These are phyloP conservation scores for Metschnikowia aberdeeniae DNA, from an alignment of 805 yeast species.

Conservation along the genomic window DNA sequence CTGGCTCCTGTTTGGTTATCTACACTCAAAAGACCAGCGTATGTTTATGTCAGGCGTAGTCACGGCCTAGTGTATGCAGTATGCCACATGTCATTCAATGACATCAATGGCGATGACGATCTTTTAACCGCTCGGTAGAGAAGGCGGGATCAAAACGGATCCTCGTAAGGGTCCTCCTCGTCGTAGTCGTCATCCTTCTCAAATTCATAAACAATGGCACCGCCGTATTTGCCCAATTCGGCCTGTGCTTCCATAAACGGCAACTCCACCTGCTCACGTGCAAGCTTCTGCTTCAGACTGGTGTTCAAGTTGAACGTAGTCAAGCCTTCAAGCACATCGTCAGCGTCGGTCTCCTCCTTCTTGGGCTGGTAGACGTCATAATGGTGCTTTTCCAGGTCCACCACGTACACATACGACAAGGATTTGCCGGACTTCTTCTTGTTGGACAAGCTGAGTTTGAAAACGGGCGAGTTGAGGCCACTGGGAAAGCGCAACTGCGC, in stretches of 20 bases:
- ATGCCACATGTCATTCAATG: no score
- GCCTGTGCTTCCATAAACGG: slow-evolving; percentile 91
- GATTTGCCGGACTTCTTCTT: slow-evolving; percentile 86
- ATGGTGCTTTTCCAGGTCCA: slow-evolving; percentile 48
- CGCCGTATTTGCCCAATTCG: slow-evolving; percentile 58
- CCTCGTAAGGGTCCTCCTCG: slow-evolving; percentile 97
- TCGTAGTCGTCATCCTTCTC: slow-evolving; percentile 98
- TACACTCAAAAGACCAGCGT: no score
- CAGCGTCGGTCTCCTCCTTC: slow-evolving; percentile 37
- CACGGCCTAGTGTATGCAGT: no score
- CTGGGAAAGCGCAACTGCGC: slow-evolving; percentile 44
- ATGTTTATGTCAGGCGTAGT: no score
- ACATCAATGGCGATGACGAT: no score
- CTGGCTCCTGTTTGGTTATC: no score
- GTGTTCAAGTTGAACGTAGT: slow-evolving; percentile 87
- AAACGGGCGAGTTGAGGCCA: slow-evolving; percentile 45
- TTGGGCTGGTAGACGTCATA: slow-evolving; percentile 28
- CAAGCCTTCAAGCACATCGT: slow-evolving; percentile 58
- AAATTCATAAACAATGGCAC: slow-evolving; percentile 93
- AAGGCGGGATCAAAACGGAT: slow-evolving; percentile 58
- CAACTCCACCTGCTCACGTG: slow-evolving; percentile 79
- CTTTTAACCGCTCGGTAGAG: no score
- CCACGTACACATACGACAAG: slow-evolving; percentile 47
- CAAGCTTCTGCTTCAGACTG: slow-evolving; percentile 67
- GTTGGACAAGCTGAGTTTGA: slow-evolving; percentile 52